Conservation (phyloP, 192 early-diverging fungal genomes). For the Backusella australiensis region DNA sequence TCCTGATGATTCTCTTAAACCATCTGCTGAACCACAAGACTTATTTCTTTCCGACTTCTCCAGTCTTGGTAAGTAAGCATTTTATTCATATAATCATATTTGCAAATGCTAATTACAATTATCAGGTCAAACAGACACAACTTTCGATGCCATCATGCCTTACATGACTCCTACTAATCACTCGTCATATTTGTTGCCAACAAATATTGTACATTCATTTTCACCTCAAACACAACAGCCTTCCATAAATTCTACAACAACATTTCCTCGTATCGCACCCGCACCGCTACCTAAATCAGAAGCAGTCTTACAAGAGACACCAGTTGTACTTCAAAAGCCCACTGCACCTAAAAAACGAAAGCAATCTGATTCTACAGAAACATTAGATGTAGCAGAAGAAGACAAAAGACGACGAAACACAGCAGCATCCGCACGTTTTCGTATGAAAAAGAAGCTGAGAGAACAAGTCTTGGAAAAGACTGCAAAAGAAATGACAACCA, state of each 20-base stretch:
- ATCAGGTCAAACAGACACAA: background rate
- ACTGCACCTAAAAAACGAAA: background rate
- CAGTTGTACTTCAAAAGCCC: background rate
- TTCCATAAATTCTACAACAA: background rate
- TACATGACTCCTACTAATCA: background rate
- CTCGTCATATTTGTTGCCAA: background rate
- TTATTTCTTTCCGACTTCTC: background rate
- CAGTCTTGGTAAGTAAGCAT: background rate
- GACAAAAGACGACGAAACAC: slow-evolving; percentile 96
- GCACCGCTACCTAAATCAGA: slow-evolving; percentile 5
- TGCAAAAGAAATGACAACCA: slow-evolving; percentile 76
- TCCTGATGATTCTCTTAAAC: slow-evolving; percentile 30
- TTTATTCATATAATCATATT: background rate
- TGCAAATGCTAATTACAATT: slow-evolving; percentile 1
- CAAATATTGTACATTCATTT: background rate
- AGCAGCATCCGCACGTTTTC: slow-evolving; percentile 92
- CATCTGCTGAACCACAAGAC: background rate
- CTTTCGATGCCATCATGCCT: background rate
- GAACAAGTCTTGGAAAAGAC: slow-evolving; percentile 83
- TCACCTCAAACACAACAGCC: background rate
- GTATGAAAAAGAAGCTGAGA: slow-evolving; percentile 92
- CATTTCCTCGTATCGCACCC: slow-evolving; percentile 16
- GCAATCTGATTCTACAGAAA: background rate
- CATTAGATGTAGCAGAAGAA: slow-evolving; percentile 40
- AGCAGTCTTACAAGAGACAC: background rate